A percentile compares a stretch with the other conserved stretches of the same genome.
Evolutionary conservation across 2,329 filamentous ascomycete genomes (phyloP).

Genomic region (Acrocalymma vagum): DNA sequence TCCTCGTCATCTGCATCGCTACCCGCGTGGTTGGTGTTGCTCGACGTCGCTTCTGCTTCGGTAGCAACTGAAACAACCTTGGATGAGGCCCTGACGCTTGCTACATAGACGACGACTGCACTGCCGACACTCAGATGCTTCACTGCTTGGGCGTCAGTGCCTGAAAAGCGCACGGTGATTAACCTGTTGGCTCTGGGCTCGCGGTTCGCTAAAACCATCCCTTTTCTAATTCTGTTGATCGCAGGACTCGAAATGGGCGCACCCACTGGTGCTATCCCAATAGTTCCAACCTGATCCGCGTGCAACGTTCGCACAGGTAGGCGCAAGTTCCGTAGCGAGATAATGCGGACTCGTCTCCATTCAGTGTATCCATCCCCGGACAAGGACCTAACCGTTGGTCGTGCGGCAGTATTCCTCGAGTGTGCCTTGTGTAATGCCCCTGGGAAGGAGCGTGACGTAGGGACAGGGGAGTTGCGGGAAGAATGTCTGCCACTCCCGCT

Average conservation of each 20-base stretch:
- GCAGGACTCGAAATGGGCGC: slow-evolving; percentile 34
- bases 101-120: slow-evolving; percentile 83
- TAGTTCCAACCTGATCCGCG: slow-evolving; percentile 86
- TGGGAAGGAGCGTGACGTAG: slow-evolving; percentile 57
- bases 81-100: slow-evolving; percentile 84
- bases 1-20: slow-evolving; percentile 26
- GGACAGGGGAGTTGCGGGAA: slow-evolving; percentile 34
- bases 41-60: slow-evolving; percentile 15
- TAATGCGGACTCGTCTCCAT: slow-evolving; percentile 83
- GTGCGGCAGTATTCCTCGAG: slow-evolving; percentile 13
- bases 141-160: slow-evolving; percentile 60
- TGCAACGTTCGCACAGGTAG: slow-evolving; percentile 80
- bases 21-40: slow-evolving; percentile 26
- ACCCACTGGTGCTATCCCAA: slow-evolving; percentile 71
- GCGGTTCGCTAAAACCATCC: slow-evolving; percentile 77
- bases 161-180: slow-evolving; percentile 73
- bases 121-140: slow-evolving; percentile 71
- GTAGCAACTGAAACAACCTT: slow-evolving; percentile 67
- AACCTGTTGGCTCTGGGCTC: slow-evolving; percentile 62
- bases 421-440: slow-evolving; percentile 50
- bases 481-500: slow-evolving; percentile 39
- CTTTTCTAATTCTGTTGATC: slow-evolving; percentile 67
- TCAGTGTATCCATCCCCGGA: slow-evolving; percentile 47
- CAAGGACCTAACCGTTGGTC: no score
- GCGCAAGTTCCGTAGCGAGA: slow-evolving; percentile 87